Conservation (phyloP, 495 filamentous ascomycete genomes). For the Aspergillus sclerotioniger region DNA sequence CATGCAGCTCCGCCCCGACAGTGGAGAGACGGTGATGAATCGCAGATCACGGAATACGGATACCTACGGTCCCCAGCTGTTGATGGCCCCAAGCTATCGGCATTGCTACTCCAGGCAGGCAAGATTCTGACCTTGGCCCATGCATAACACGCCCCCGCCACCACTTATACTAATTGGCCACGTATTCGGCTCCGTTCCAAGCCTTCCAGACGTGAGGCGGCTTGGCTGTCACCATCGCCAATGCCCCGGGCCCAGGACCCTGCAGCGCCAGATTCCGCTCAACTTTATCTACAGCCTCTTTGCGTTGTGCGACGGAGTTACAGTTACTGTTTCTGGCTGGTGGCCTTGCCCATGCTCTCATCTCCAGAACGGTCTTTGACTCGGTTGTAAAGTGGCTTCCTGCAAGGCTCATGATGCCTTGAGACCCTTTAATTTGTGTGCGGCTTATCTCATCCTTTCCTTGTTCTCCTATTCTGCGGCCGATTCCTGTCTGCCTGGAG, state of each 20-base stretch:
- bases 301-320: background rate
- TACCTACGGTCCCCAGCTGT: background rate
- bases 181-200: background rate
- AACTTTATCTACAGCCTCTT: background rate
- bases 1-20: background rate
- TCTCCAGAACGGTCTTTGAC: too few species aligned
- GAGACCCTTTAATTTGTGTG: background rate
- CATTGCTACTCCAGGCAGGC: conserved; percentile 6
- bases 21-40: background rate
- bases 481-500: background rate
- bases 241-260: background rate
- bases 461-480: background rate
- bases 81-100: background rate
- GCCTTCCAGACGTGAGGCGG: background rate
- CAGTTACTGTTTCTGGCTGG: background rate
- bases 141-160: background rate
- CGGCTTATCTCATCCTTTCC: background rate
- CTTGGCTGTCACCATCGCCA: background rate
- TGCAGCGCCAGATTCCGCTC: background rate
- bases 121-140: conserved; percentile 5
- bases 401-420: background rate
- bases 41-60: background rate
- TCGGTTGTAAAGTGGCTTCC: too few species aligned
- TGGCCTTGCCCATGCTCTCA: background rate
- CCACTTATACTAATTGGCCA: background rate